Conservation (phyloP, 2,329 filamentous ascomycete genomes). For the Aaosphaeria arxii region DNA sequence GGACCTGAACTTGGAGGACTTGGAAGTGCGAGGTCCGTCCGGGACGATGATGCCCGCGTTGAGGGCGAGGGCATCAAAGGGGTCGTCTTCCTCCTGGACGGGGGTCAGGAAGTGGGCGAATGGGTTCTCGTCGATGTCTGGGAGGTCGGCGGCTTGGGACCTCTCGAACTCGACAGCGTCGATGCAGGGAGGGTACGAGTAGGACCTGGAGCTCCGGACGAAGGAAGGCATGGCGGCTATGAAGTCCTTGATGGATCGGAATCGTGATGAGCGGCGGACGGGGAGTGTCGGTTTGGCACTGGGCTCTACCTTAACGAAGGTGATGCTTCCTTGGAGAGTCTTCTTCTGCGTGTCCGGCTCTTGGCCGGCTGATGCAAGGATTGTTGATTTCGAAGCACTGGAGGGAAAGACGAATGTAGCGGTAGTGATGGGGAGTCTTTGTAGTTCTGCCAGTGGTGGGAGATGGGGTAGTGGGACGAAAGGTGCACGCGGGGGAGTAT, state of each 20-base stretch:
- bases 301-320: constrained; percentile 23
- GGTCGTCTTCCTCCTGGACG: constrained; percentile 40
- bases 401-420: constrained; percentile 10
- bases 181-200: constrained; percentile 35
- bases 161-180: constrained; percentile 22
- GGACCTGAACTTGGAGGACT: constrained; percentile 37
- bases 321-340: constrained; percentile 11
- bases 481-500: constrained; percentile 6
- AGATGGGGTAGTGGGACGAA: constrained; percentile 8
- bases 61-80: constrained; percentile 33
- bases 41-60: constrained; percentile 38
- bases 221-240: constrained; percentile 34
- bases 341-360: constrained; percentile 21
- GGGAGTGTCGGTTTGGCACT: constrained; percentile 20
- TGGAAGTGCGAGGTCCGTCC: constrained; percentile 26
- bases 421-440: constrained; percentile 14
- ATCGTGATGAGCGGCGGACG: constrained; percentile 15
- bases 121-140: constrained; percentile 43
- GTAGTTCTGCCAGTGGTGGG: constrained; percentile 16
- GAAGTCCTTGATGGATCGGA: constrained; percentile 21
- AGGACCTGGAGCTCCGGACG: constrained; percentile 26
- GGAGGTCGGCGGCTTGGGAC: constrained; percentile 18
- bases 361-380: constrained; percentile 26
- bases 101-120: constrained; percentile 44
- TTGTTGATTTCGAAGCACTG: constrained; percentile 16